Evolutionary conservation across 2,329 filamentous ascomycete genomes (phyloP), one percentile per base, ranked within the genome.

Genomic region (Cadophora gregata): DNA sequence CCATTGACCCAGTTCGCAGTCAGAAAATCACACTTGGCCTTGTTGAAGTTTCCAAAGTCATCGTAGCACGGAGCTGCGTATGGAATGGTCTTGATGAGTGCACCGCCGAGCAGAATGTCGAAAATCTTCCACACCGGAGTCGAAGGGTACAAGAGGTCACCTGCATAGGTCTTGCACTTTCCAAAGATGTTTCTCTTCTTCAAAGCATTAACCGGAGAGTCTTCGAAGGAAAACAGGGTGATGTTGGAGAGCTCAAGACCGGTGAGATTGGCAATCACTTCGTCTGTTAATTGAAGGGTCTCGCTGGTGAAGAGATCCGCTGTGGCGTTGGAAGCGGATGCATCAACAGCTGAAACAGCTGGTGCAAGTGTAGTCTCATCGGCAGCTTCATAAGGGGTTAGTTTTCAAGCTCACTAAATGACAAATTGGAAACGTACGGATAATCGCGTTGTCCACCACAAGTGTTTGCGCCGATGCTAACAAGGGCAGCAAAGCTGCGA

Each of bases 121-220:
- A 88, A 78, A 12, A 73, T 70, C 6, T 73, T 69, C 85, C 85
- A 87, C 9, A 75, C 75, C 0, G 76, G 68, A 21, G 78, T 66
- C 0, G 80, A 80, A 0, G 86, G 86, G 85, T 85, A 88, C 55
- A 74, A 12, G 1, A 21, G 6, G 42, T 75, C 73, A 3, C 72
- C 73, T 6, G 73, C 73, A 16, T 70, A 70, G 10, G 63, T 38
- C 59, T 75, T 75, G 59, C 73, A 75, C 10, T 55, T 50, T 29
- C 42, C 27, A 29, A 47, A 47, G 25, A 63, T 24, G 4, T 16
- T 45, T 64, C 51, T 53, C 58, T 55, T 45, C 7, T 27, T 21
- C 1, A 64, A 21, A 38, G 59, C 38, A 31, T 66, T 63, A 9
- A 38, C 33, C 14, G 42, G 42, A n/a, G 42, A 47, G n/a, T 47